Evolutionary conservation across 2,329 filamentous ascomycete species (phyloP), one percentile per base, ranked within the genome.

Genomic region (Aspergillus aculeatus): DNA sequence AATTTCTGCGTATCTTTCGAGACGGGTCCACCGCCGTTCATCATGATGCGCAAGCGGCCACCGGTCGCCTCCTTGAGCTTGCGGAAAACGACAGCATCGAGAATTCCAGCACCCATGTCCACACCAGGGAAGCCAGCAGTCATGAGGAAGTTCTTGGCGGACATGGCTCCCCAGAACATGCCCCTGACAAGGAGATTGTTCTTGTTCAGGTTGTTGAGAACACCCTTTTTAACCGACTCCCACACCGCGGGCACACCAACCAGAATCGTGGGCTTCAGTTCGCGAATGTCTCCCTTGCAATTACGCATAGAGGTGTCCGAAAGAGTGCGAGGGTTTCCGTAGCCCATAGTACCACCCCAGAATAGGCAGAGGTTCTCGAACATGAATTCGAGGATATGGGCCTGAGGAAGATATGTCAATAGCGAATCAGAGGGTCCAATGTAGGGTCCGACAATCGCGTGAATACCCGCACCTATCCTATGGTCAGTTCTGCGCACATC

Each of bases 221-320:
- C 90, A 57, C 95, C 95, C 82, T 99, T 99, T 82, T 92, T 94
- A 70, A 99, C 89, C 1, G 91, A 93, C 79, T 99, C 95, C 93
- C 94, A 99, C 32, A 99, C 89, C 60, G 96, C 93, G 1, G 95
- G 95, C 3, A 99, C 95, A 75, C 95, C 95, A 44, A 97, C 90
- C 73, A 99, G 85, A 72, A 97, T 85, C 2, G 92, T 96, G 1
- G 95, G 95, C 68, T 85, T 85, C 73, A 98, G 89, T 72, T 97
- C 93, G 62, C 90, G 89, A 78, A 99, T 96, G 69, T 99, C 95
- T 68, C 95, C 94, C 67, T 88, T 86, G 80, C 91, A 97, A 77
- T 98, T 95, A 66, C 89, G 88, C 77, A 96, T 89, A 21, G 90
- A 96, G 3, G 81, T 78, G 73, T 98, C 94, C 7, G 93, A 91